Base-by-base conservation (phyloP, 495 filamentous ascomycete genomes). In the Xylaria venustula region DNA sequence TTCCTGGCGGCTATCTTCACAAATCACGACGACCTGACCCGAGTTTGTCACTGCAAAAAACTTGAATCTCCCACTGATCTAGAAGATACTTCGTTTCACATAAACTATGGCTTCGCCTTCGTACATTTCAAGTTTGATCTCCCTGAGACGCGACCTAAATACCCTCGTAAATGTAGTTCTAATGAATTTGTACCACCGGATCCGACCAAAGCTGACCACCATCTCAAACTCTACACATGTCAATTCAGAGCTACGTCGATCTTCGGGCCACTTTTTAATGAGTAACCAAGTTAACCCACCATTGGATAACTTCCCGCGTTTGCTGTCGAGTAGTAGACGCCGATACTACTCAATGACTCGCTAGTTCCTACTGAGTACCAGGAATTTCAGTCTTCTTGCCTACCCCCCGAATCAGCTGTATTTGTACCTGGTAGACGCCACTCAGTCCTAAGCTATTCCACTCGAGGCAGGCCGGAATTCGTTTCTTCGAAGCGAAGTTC, bases 291-390 rank as follows among this genome's bases (percentile, higher is more conserved):
- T 9, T 7, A 22, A 28, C 46, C 17, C 32, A 36, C 26, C 40
- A 14, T 8, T 20, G 46, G n/a, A n/a, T n/a, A n/a, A n/a, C n/a
- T n/a, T n/a, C n/a, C n/a, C 12, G 57, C 57, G 57, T 36, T 26
- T 60, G 45, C 40, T 9, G 47, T n/a, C 26, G 40, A 52, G 19
- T 45, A 6, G 12, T 46, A 52, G 47, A 11, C 57, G 48, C 57
- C 57, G 26, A 44, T 52, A 23, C 49, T 19, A 52, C 57, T 17
- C 7, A n/a, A 36, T 7, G 20, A 45, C n/a, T 19, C 9, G 17
- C 49, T 44, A 60, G 57, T 34, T 45, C 47, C 41, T 60, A 52
- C 48, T 45, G 36, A 37, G n/a, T 51, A 22, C 37, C 15, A 55
- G 40, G 7, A 34, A 32, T 55, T 7, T 9, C 26, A 15, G 6